Base-by-base conservation (phyloP, 2,329 filamentous ascomycete genomes). In the Ophiosphaerella korrae region DNA sequence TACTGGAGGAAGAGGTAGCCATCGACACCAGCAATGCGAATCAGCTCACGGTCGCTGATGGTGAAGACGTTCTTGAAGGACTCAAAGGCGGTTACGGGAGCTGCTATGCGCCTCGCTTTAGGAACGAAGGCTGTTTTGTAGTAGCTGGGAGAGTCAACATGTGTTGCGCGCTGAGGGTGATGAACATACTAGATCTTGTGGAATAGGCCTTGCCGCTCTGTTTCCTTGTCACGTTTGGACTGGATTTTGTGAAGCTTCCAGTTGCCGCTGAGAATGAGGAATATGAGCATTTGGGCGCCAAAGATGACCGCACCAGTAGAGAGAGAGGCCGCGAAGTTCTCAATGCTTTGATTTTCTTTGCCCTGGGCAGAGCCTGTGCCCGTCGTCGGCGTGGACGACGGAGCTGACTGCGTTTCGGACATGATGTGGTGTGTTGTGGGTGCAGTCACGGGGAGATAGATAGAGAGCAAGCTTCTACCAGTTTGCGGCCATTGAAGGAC, bases 1-100 rank as follows among this genome's bases (percentile, higher is more conserved):
- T 96, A 99, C 55, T 95, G 89, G 1, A 99, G 81, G 73, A 99
- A 99, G 78, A 97, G 96, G 76, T 96, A 99, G 66, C 93, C 92
- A 71, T 99, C 94, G 8, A 99, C 83, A 14, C 94, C 94, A 62
- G 93, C 97, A 74, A 97, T 96, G 45, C 93, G 88, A 64, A 99
- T 96, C 61, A 99, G 85, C 62, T 96, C 90, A 11, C 90, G 90
- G 83, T 79, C 85, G 73, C 77, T 90, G 77, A 77, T 86, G 73
- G 77, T 89, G 80, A 80, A 96, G 58, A 78, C 80, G 55, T 68
- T 73, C 51, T 68, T 71, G 56, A 74, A 70, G 1, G 71, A 74
- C 35, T 74, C 67, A 50, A 71, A 67, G 32, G 67, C 68, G 36
- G 69, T 70, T 7, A 63, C 60, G 36, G 71, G 71, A n/a, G 63